Base-by-base conservation (phyloP, 2,329 filamentous ascomycete species). In the Calonectria multiphialidica region DNA sequence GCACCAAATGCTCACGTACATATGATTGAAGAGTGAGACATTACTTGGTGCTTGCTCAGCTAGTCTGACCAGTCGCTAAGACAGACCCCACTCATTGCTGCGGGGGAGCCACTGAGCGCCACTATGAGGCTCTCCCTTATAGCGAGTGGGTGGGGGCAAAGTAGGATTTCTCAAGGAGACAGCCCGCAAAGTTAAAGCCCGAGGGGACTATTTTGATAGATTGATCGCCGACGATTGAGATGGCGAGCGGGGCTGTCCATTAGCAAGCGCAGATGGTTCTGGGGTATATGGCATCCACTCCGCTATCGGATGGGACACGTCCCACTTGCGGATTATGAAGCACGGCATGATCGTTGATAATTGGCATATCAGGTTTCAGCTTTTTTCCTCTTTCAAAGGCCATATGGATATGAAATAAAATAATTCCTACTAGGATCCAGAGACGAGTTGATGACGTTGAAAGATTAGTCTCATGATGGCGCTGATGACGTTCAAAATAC, bases 401-500 rank as follows among this genome's bases (percentile, higher is more conserved):
- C n/a, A n/a, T n/a, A n/a, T n/a, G n/a, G n/a, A n/a, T n/a, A 30
- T 5, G 28, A 30, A 5, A 30, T 30, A 5, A 30, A 30, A 30
- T 30, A 5, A 30, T 30, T 30, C 35, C 9, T 37, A 3, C 12
- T 15, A 37, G 3, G 33, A 37, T 6, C 35, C 9, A 3, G 7
- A 18, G 12, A 3, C 18, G 33, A 35, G 10, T 8, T 30, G 7
- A 25, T 57, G 47, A 67, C 45, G 37, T 42, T 15, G 10, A 3
- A 3, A 4, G 5, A 7, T 15, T 1, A 53, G 18, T 71, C 69
- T 67, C 69, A 33, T 71, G 69, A 71, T 71, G 40, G 28, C 30
- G 40, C 21, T n/a, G 13, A 28, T 33, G 59, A n/a, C 30, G 5
- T 12, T 30, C 42, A 44, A 70, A 33, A 18, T n/a, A 8, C 40